These are phyloP conservation scores for Sarcocystis neurona DNA, from an alignment of 169 alveolate genomes.

Conservation along the genomic window DNA sequence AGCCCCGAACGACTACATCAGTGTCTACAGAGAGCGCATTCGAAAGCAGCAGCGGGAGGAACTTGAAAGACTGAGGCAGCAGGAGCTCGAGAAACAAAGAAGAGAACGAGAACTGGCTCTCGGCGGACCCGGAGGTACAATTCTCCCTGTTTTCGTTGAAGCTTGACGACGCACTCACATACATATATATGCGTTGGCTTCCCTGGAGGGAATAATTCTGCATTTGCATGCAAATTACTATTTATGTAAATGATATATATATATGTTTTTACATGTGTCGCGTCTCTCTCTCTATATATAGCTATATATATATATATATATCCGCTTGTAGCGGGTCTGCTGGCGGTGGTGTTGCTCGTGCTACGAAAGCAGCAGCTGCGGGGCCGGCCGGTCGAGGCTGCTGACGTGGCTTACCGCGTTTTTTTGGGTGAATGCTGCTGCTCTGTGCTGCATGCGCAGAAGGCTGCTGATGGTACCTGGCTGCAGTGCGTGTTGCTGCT, in stretches of 20 bases:
- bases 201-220: too few relatives aligned
- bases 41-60: slow-evolving; percentile 66
- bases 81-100: slow-evolving; percentile 53
- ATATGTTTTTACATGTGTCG: neutral
- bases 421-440: too few relatives aligned
- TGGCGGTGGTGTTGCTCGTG: neutral
- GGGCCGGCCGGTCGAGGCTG: too few relatives aligned
- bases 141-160: neutral
- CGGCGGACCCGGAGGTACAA: neutral
- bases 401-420: too few relatives aligned
- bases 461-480: too few relatives aligned
- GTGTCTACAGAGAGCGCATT: slow-evolving; percentile 55
- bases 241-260: neutral
- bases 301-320: neutral
- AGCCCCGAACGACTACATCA: slow-evolving; percentile 64
- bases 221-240: too few relatives aligned
- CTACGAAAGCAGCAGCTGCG: neutral
- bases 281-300: neutral
- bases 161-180: neutral
- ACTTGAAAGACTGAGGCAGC: slow-evolving; percentile 58
- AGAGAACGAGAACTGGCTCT: slow-evolving; percentile 52
- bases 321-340: neutral
- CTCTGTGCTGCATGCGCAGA: too few relatives aligned
- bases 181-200: neutral
- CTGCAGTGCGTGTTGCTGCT: too few relatives aligned